Evolutionary conservation across 352 stramenopile genomes (phyloP).

Genomic region (Globisporangium nagaii): DNA sequence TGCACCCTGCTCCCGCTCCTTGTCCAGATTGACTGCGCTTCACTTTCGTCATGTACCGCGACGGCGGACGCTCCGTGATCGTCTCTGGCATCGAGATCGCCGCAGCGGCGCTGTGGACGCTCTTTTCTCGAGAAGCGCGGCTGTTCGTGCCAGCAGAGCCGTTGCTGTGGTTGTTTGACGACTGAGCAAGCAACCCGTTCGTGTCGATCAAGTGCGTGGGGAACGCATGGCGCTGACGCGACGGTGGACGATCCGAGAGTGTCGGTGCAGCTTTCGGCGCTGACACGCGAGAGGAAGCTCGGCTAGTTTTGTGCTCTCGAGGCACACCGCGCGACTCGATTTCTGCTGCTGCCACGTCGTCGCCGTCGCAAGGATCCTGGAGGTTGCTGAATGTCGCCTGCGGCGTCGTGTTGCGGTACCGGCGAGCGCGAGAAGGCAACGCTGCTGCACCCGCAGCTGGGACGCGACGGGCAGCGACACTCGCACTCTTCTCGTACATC

Average conservation of each 20-base stretch:
- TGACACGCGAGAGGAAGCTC: background rate
- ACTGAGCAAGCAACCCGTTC: constrained; percentile 19
- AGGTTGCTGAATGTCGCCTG: constrained; percentile 19
- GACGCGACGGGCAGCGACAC: too few species aligned
- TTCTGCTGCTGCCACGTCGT: background rate
- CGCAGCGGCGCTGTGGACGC: constrained; percentile 6
- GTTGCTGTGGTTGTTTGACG: background rate
- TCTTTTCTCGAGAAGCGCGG: constrained; percentile 7
- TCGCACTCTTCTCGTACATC: background rate
- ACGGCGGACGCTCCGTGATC: constrained; percentile 46
- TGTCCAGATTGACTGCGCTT: constrained; percentile 16
- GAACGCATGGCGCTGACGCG: constrained; percentile 69
- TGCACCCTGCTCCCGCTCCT: background rate
- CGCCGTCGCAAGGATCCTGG: background rate
- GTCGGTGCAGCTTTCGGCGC: background rate
- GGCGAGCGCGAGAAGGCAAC: constrained; percentile 21
- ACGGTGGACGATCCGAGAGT: constrained; percentile 45
- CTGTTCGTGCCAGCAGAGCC: constrained; percentile 10
- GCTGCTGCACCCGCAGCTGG: background rate
- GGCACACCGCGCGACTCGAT: background rate
- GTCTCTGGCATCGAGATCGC: background rate
- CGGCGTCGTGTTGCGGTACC: constrained; percentile 19
- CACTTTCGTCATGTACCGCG: constrained; percentile 69
- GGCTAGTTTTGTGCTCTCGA: background rate
- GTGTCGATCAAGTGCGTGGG: constrained; percentile 68